Conservation (phyloP, 305 asterid species). For the Solanum hybrid region DNA sequence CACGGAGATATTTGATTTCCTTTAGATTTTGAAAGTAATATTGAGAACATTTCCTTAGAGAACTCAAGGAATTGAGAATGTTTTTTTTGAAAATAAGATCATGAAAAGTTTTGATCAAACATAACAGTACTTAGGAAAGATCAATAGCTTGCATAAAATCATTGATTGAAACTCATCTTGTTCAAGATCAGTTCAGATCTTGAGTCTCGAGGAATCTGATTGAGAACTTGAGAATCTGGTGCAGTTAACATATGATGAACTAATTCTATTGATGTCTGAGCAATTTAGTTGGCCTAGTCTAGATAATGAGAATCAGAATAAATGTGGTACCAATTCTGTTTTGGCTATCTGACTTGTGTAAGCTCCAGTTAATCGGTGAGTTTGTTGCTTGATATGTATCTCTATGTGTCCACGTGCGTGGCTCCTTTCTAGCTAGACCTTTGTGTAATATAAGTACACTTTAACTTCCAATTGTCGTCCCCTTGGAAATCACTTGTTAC, state of each 20-base stretch:
- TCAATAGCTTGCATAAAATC: neutral
- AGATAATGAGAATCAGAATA: neutral
- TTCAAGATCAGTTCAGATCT: neutral
- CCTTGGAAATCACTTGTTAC: neutral
- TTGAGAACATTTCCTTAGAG: neutral
- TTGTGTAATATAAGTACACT: neutral
- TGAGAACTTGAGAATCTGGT: neutral
- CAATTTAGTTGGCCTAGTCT: neutral
- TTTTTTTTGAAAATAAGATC: too few species aligned
- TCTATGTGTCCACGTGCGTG: neutral
- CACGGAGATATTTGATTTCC: neutral
- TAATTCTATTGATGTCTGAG: neutral
- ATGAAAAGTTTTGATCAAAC: neutral
- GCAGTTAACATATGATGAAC: neutral
- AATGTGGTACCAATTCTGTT: neutral
- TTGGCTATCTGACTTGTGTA: neutral
- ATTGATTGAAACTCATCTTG: neutral
- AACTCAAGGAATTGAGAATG: neutral
- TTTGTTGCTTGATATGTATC: neutral
- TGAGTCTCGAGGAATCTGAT: neutral
- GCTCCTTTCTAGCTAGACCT: neutral
- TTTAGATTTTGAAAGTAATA: neutral
- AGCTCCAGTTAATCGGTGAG: neutral
- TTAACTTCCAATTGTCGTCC: neutral
- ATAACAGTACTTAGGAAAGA: neutral